These are phyloP conservation scores for Ophiostoma australiae DNA, from an alignment of 2,329 filamentous ascomycete genomes.

Conservation along the genomic window DNA sequence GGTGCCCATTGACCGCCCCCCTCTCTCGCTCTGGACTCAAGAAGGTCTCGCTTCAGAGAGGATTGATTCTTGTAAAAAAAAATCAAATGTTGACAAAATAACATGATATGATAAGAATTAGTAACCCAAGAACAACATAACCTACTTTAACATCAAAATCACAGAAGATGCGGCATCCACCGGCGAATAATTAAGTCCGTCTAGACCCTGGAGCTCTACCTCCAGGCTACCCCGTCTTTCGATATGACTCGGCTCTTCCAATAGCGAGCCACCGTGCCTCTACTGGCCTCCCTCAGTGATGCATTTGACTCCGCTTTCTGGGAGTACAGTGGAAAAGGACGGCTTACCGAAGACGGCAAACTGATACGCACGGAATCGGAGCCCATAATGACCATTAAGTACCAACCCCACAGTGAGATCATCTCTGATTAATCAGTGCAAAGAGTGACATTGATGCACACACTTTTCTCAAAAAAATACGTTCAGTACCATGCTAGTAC, in stretches of 20 bases:
- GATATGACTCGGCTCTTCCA: conserved; percentile 5
- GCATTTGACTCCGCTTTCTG: conserved; percentile 2
- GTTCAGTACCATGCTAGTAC: not conserved
- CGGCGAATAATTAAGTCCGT: not conserved
- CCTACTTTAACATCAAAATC: not conserved
- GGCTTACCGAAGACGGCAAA: not conserved
- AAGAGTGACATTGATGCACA: not conserved
- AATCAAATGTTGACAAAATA: not conserved
- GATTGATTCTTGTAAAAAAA: no score
- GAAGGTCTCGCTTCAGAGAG: no score
- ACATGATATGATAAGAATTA: not conserved
- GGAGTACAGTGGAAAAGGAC: not conserved
- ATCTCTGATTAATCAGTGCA: not conserved
- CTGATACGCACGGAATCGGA: not conserved
- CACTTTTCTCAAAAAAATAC: not conserved
- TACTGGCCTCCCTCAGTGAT: not conserved
- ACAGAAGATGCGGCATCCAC: not conserved
- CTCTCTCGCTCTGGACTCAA: not conserved
- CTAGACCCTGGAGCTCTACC: not conserved
- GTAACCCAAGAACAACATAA: not conserved
- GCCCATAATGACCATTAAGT: not conserved
- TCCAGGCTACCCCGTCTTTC: not conserved
- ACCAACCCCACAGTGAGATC: conserved; percentile 6
- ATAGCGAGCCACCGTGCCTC: not conserved
- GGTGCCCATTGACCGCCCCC: not conserved